Percentiles rank a stretch among this genome's conserved stretches.
Conservation (phyloP, 2,329 filamentous ascomycete species). For the Akanthomyces lecanii region DNA sequence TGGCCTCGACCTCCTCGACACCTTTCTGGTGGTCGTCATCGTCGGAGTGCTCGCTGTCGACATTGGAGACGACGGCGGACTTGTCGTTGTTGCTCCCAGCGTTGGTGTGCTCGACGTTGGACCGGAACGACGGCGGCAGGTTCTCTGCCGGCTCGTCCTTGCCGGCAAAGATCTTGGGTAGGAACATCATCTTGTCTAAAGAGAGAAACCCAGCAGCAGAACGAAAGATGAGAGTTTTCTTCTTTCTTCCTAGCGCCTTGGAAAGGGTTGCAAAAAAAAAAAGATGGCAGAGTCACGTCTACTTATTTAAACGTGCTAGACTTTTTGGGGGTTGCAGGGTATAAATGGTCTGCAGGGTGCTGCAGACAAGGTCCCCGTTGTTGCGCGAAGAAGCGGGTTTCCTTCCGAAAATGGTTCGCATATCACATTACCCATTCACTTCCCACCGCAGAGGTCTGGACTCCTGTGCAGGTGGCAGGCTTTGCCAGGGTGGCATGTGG, state of each 20-base stretch:
- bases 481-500: too few relatives aligned
- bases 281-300: not conserved
- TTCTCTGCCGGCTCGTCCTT: not conserved
- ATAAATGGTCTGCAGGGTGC: too few relatives aligned
- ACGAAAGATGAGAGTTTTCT: not conserved
- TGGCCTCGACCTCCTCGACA: not conserved
- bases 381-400: not conserved
- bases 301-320: too few relatives aligned
- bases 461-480: not conserved
- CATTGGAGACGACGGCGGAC: not conserved
- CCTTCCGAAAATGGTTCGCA: not conserved
- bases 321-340: not conserved
- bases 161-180: not conserved
- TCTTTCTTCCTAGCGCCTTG: not conserved
- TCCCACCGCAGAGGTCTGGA: not conserved
- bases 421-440: not conserved
- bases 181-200: not conserved
- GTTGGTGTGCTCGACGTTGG: not conserved
- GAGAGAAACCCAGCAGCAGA: not conserved
- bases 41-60: not conserved
- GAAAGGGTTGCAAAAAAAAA: not conserved
- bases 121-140: not conserved
- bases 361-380: not conserved
- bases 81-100: not conserved
- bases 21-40: constrained; percentile 6